A percentile compares a stretch with the other conserved stretches of the same genome.
Evolutionary conservation across 2,329 filamentous ascomycete genomes (phyloP).

Genomic region (Fusarium bactridioides): DNA sequence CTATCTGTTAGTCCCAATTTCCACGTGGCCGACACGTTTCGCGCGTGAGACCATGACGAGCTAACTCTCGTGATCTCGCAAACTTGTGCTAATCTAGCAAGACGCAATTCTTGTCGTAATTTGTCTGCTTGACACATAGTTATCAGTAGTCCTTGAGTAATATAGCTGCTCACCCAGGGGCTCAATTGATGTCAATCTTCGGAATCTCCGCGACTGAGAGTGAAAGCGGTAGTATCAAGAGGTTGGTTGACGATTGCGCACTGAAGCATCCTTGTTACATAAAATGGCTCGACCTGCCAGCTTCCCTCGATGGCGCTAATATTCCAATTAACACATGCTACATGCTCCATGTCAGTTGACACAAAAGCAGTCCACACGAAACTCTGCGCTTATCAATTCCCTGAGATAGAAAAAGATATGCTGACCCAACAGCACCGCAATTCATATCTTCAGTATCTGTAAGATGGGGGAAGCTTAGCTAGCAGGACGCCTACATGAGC

Average conservation of each 20-base stretch:
- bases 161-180: not conserved
- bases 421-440: not conserved
- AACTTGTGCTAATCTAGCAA: not conserved
- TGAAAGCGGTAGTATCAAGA: not conserved
- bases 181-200: no score
- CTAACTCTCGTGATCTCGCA: not conserved
- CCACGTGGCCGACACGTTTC: constrained; percentile 23
- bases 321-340: no score
- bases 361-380: fast-evolving
- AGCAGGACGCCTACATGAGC: not conserved
- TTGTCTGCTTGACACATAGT: not conserved
- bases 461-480: not conserved
- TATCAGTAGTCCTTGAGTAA: no score
- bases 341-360: not conserved
- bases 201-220: not conserved
- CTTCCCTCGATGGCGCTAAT: not conserved
- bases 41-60: not conserved
- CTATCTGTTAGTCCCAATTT: not conserved
- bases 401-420: not conserved
- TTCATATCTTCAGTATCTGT: no score
- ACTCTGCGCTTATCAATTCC: not conserved
- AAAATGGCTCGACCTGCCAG: fast-evolving
- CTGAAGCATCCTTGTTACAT: not conserved
- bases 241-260: not conserved
- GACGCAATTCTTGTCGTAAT: not conserved